Conservation (phyloP, 2,329 filamentous ascomycete genomes). For the Fusarium dlaminii region DNA sequence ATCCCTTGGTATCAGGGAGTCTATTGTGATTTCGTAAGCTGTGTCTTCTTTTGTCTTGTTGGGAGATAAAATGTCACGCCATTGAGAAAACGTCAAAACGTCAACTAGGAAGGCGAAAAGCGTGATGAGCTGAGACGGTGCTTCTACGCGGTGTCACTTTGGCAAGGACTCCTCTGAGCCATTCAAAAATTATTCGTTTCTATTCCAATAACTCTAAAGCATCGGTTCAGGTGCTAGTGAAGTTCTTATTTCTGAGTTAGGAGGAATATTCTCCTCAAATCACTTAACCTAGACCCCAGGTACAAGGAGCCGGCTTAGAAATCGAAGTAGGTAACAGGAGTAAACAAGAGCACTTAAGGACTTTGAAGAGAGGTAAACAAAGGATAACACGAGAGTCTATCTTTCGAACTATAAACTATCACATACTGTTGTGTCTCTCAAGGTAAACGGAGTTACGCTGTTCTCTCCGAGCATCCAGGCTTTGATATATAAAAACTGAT, state of each 20-base stretch:
- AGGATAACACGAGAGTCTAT: rapidly evolving
- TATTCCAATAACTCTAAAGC: rapidly evolving
- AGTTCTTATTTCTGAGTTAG: rapidly evolving
- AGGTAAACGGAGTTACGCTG: rapidly evolving
- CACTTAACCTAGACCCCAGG: not conserved
- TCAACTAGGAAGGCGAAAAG: rapidly evolving
- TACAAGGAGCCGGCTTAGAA: not conserved
- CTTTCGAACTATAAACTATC: not conserved
- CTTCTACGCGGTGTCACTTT: too few relatives aligned
- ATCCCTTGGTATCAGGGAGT: not conserved
- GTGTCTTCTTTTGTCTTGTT: not conserved
- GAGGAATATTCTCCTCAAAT: not conserved
- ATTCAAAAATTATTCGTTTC: rapidly evolving
- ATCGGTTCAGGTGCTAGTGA: not conserved
- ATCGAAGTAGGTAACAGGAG: too few relatives aligned
- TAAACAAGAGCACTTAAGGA: not conserved
- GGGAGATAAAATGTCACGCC: rapidly evolving
- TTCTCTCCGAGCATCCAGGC: rapidly evolving
- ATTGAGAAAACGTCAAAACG: rapidly evolving
- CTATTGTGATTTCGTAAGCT: rapidly evolving
- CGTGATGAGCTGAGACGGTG: not conserved
- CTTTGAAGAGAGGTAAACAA: not conserved
- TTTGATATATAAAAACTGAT: not conserved
- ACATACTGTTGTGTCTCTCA: not conserved
- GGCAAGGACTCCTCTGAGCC: rapidly evolving